These are phyloP conservation scores for Rhodotorula mucilaginosa DNA, from an alignment of 1,284 basidiomycete species.

Conservation along the genomic window DNA sequence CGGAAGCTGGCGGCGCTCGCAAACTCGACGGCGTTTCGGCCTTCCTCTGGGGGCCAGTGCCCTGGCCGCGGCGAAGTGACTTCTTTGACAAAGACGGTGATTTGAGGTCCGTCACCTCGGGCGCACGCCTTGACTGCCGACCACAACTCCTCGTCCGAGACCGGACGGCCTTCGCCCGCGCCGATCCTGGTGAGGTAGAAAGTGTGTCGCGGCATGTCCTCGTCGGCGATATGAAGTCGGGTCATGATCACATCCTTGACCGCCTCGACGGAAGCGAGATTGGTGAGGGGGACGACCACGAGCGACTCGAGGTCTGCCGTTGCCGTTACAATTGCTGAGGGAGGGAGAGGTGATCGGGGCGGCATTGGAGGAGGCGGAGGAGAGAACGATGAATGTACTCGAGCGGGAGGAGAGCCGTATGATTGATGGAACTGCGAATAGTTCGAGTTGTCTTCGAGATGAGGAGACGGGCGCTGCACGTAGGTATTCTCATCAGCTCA, in stretches of 20 bases:
- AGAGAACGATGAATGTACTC: neutral
- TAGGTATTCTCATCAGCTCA: neutral
- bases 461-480: neutral
- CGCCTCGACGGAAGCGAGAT: conserved; percentile 64
- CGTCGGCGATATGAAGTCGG: conserved; percentile 78
- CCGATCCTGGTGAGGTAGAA: conserved; percentile 83
- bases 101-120: conserved; percentile 47
- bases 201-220: conserved; percentile 70
- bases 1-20: conserved; percentile 21
- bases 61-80: conserved; percentile 55
- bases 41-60: conserved; percentile 37
- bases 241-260: conserved; percentile 81
- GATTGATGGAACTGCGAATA: neutral
- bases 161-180: conserved; percentile 65
- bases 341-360: conserved; percentile 8
- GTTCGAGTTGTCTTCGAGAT: neutral
- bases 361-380: neutral
- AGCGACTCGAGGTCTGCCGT: conserved; percentile 79
- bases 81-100: conserved; percentile 75
- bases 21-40: conserved; percentile 16
- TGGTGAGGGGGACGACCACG: conserved; percentile 72
- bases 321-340: conserved; percentile 63
- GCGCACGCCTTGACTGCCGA: conserved; percentile 62
- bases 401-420: conserved; percentile 2
- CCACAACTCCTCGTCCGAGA: conserved; percentile 66